Conservation (phyloP, 2,329 filamentous ascomycete genomes). For the Stachybotrys chartarum region DNA sequence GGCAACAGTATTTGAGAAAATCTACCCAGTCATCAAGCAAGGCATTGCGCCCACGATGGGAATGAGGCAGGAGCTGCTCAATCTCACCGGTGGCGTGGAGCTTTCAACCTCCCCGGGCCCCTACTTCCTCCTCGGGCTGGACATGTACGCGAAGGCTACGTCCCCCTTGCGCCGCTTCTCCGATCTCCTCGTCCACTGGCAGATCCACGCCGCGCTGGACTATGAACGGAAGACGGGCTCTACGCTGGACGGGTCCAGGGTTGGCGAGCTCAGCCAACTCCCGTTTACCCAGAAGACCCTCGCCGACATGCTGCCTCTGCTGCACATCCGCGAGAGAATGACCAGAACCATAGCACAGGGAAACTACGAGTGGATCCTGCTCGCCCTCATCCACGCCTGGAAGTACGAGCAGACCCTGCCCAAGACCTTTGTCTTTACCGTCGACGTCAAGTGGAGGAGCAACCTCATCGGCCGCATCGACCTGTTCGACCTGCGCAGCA, state of each 20-base stretch:
- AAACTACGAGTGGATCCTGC: constrained; percentile 46
- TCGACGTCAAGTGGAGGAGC: constrained; percentile 27
- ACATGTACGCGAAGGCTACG: constrained; percentile 57
- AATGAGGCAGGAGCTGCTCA: constrained; percentile 20
- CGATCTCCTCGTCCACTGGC: constrained; percentile 60
- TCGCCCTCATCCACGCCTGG: constrained; percentile 56
- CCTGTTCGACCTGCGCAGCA: constrained; percentile 40
- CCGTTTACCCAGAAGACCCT: constrained; percentile 37
- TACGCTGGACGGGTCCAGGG: constrained; percentile 1
- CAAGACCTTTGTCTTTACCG: constrained; percentile 40
- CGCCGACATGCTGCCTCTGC: constrained; percentile 37
- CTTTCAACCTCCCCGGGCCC: constrained; percentile 45
- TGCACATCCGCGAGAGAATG: constrained; percentile 47
- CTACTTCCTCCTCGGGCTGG: constrained; percentile 50
- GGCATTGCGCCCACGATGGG: constrained; percentile 23
- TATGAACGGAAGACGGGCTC: constrained; percentile 30
- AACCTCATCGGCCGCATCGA: constrained; percentile 36
- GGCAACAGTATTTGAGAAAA: constrained; percentile 23
- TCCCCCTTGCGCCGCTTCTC: constrained; percentile 58
- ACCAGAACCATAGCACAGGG: constrained; percentile 36
- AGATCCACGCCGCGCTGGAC: constrained; percentile 52
- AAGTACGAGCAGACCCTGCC: constrained; percentile 42
- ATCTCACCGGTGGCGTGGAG: constrained; percentile 39
- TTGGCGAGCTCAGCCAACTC: constrained; percentile 23
- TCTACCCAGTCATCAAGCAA: constrained; percentile 24